These are phyloP conservation scores for Paraphoma sp. DNA, from an alignment of 2,329 filamentous ascomycete species.

Conservation along the genomic window DNA sequence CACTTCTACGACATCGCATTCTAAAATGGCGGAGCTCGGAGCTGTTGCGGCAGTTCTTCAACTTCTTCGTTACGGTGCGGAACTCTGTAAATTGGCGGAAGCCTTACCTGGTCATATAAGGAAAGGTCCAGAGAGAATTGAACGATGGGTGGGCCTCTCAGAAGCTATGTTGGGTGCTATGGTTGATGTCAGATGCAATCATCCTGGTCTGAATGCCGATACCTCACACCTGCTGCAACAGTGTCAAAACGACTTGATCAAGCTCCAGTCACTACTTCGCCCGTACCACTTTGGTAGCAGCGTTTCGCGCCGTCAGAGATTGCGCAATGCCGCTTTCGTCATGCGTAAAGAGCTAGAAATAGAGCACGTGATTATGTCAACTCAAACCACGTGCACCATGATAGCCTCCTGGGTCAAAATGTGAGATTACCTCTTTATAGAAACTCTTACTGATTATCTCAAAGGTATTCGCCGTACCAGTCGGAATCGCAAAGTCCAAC, in stretches of 20 bases:
- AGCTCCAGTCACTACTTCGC: neutral
- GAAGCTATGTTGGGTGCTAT: neutral
- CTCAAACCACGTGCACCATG: neutral
- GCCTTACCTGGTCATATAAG: neutral
- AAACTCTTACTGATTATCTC: too few species aligned
- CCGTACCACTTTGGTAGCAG: neutral
- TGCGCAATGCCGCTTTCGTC: neutral
- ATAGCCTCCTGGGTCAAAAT: neutral
- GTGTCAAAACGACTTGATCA: neutral
- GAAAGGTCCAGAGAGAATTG: neutral
- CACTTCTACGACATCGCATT: too few species aligned
- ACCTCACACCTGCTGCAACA: neutral
- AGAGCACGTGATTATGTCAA: neutral
- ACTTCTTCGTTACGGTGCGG: neutral
- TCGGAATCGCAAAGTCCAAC: too few species aligned
- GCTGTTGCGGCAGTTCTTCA: neutral
- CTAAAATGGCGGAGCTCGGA: conserved; percentile 1
- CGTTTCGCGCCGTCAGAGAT: neutral
- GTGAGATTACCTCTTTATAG: neutral
- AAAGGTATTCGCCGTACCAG: too few species aligned
- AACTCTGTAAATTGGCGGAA: neutral
- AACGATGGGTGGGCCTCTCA: neutral
- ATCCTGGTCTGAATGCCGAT: neutral
- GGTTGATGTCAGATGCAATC: neutral
- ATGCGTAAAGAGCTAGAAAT: neutral